Evolutionary conservation across 768 basidiomycete species (phyloP).

Genomic region (Suillus discolor): DNA sequence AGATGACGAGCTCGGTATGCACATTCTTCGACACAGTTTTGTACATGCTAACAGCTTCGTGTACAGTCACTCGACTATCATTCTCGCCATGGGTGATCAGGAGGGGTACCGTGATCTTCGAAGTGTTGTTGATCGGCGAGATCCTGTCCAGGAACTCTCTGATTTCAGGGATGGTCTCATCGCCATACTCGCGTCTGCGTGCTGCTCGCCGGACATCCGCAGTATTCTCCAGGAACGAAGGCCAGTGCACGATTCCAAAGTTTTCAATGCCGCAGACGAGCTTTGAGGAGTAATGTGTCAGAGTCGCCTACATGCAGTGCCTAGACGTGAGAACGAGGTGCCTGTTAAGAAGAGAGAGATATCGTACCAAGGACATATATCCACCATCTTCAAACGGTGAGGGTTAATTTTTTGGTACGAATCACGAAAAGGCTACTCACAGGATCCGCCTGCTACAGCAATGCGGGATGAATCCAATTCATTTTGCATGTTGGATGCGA

Average conservation of each 20-base stretch:
- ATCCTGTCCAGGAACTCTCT: constrained; percentile 41
- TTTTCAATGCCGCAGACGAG: constrained; percentile 44
- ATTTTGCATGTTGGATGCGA: constrained; percentile 32
- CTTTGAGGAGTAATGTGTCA: constrained; percentile 43
- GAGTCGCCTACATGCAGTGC: constrained; percentile 33
- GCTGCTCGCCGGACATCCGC: constrained; percentile 37
- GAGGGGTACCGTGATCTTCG: constrained; percentile 38
- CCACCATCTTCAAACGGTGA: constrained; percentile 34
- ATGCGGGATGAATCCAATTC: constrained; percentile 40
- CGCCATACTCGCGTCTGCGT: constrained; percentile 43
- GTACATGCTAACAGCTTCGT: constrained; percentile 42
- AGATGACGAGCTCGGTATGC: constrained; percentile 39
- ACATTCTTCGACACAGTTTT: constrained; percentile 32
- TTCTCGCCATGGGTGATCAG: constrained; percentile 45
- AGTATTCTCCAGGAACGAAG: constrained; percentile 45
- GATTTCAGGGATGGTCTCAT: constrained; percentile 40
- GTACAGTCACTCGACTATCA: constrained; percentile 41
- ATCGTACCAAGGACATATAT: constrained; percentile 42
- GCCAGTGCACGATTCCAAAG: constrained; percentile 43
- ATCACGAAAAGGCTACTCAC: constrained; percentile 22
- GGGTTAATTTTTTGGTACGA: constrained; percentile 6
- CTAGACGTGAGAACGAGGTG: neutral
- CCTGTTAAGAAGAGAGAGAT: neutral
- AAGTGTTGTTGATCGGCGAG: constrained; percentile 41
- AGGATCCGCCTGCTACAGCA: constrained; percentile 45